A percentile compares a stretch with the other conserved stretches of the same genome.
Conservation (phyloP, 1,139 yeast species). For the Zygoascus hellenicus region DNA sequence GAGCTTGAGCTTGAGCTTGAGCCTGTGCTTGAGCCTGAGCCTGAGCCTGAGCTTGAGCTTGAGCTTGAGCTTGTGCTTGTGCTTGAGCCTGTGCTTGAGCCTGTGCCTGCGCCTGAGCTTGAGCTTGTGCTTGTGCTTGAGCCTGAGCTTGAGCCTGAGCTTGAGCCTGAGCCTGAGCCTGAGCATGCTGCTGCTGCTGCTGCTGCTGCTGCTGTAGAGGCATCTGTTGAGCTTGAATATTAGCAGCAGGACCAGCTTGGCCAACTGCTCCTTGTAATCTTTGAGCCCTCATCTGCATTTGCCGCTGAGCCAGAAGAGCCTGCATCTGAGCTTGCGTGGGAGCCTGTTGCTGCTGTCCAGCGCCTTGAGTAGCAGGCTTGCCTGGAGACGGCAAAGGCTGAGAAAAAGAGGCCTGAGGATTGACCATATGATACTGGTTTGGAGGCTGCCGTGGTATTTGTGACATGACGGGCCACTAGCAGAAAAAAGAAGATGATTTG, state of each 20-base stretch:
- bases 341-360: not conserved
- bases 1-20: conserved; percentile 13
- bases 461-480: not conserved
- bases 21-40: conserved; percentile 12
- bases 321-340: conserved; percentile 17
- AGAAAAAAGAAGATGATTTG: too few relatives aligned
- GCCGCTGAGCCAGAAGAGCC: conserved; percentile 17
- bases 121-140: conserved; percentile 13
- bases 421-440: conserved; percentile 2
- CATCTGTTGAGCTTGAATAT: conserved; percentile 2
- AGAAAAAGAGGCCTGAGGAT: not conserved
- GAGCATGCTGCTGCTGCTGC: conserved; percentile 13
- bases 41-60: conserved; percentile 15
- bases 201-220: conserved; percentile 12
- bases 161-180: conserved; percentile 9
- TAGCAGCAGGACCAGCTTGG: too few relatives aligned
- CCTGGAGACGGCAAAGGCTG: not conserved
- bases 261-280: not conserved
- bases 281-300: not conserved
- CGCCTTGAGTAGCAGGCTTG: not conserved
- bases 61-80: conserved; percentile 15
- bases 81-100: conserved; percentile 13
- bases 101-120: conserved; percentile 13
- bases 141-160: not conserved
- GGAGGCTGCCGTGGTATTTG: conserved; percentile 1